Base-by-base conservation (phyloP, 2,329 filamentous ascomycete genomes). In the Ceratocystis cacaofunesta region DNA sequence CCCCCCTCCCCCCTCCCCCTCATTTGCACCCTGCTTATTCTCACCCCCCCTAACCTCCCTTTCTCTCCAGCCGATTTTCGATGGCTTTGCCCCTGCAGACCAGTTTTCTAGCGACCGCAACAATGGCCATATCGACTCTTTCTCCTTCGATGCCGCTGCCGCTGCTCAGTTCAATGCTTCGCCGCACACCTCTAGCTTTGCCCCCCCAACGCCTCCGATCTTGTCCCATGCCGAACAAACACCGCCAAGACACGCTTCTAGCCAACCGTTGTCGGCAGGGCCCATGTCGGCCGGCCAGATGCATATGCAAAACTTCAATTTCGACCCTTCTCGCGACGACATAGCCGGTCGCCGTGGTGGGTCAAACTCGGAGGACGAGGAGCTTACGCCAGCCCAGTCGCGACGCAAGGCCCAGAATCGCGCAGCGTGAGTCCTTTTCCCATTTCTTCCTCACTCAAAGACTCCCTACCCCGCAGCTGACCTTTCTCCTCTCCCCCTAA, bases 361-460 rank as follows among this genome's bases (percentile, higher is more conserved):
- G 36, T 69, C 68, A 1, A 82, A 82, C 71, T 83, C 82, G 46
- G 82, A 83, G 10, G 82, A 82, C 32, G 82, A 81, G 58, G 75
- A 79, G 62, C 65, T 83, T 71, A 84, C 80, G 25, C 82, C 82
- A 0, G 81, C 81, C 5, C 81, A 84, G 71, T 82, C 80, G 10
- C 77, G 80, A 70, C 78, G 82, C 68, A 85, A 85, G 71, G 82
- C 81, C 57, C 82, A 85, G 73, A 85, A 85, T 69, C 77, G 82
- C 70, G 81, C 82, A 69, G 82, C 82, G 82, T 85, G 77, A 69
- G 82, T 82, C 12, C 60, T 62, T 62, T 19, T 60, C 43, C 46
- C 30, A 5, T 36, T 30, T 15, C 22, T 62, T 66, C 28, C 28
- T 52, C 62, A 36, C 8, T 0, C 32, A 10, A 36, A 36, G 30